Percentiles rank a stretch among this genome's conserved stretches.
Conservation (phyloP, 495 filamentous ascomycete genomes). For the Xylaria venustula region DNA sequence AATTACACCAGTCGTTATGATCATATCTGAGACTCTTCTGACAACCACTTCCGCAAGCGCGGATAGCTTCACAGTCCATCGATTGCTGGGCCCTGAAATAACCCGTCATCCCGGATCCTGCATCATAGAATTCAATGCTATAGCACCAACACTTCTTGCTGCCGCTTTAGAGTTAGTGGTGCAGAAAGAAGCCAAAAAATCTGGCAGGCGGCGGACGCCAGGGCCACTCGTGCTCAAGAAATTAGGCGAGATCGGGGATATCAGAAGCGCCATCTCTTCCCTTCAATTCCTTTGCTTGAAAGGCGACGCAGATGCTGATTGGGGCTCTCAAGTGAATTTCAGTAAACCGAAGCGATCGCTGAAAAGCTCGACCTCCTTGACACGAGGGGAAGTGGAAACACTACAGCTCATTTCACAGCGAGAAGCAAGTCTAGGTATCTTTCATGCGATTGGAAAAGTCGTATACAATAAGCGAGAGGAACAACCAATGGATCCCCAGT, state of each 20-base stretch:
- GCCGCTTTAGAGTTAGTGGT: conserved; percentile 80
- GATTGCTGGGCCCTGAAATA: conserved; percentile 81
- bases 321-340: conserved; percentile 65
- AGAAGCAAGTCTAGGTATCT: conserved; percentile 84
- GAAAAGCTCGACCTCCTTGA: conserved; percentile 56
- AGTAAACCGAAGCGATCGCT: conserved; percentile 58
- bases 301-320: conserved; percentile 61
- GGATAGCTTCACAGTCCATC: conserved; percentile 87
- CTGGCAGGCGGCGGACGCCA: conserved; percentile 64
- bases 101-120: conserved; percentile 70
- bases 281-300: conserved; percentile 88
- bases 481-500: conserved; percentile 23
- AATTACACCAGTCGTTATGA: conserved; percentile 76
- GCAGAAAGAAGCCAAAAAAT: conserved; percentile 73
- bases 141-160: conserved; percentile 81
- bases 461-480: conserved; percentile 86
- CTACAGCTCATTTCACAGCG: conserved; percentile 76
- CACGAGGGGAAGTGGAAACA: conserved; percentile 68
- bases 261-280: conserved; percentile 84
- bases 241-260: conserved; percentile 81
- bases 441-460: conserved; percentile 94
- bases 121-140: conserved; percentile 85
- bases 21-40: conserved; percentile 84
- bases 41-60: conserved; percentile 71
- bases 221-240: conserved; percentile 69